phyloP scores from a whole-genome alignment of 2,329 filamentous ascomycete genomes.

The Fusarium neocosmosporiellum region DNA sequence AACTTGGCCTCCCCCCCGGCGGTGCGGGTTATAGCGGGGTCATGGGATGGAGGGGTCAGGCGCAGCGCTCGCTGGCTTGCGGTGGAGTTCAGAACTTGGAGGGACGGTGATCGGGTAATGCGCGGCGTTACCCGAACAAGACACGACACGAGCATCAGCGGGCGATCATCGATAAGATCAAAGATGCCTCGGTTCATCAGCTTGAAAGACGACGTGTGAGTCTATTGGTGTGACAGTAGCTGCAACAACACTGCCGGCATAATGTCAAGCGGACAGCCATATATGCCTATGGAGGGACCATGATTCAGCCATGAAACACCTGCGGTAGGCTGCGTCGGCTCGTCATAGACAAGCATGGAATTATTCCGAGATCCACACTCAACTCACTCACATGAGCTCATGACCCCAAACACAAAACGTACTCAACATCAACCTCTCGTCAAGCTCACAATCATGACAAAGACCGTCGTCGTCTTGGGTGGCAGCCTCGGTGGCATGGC shows the following conservation, averaged over 20 bases:
- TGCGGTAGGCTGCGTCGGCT: not conserved
- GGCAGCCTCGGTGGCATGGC: constrained; percentile 65
- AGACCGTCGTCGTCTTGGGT: constrained; percentile 66
- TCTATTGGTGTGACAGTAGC: not conserved
- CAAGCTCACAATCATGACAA: constrained; percentile 52
- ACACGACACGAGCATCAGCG: not conserved
- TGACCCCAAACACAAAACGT: not conserved
- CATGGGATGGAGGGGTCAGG: constrained; percentile 36
- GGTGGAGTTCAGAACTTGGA: not conserved
- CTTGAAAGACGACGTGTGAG: not conserved
- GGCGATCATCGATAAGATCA: not conserved
- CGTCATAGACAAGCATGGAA: constrained; percentile 28
- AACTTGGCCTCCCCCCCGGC: constrained; percentile 24
- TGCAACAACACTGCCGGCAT: not conserved
- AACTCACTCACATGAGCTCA: not conserved
- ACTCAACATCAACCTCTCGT: not conserved
- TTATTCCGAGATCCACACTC: constrained; percentile 19
- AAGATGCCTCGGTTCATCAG: not conserved
- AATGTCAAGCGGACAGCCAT: not conserved
- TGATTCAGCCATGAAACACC: not conserved
- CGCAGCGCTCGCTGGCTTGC: not conserved
- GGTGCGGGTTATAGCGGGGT: constrained; percentile 38
- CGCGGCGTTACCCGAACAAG: not conserved
- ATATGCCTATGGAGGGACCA: not conserved
- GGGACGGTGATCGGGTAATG: not conserved